Evolutionary conservation across 805 yeast genomes (phyloP).

Genomic region (Wickerhamomyces bovis): DNA sequence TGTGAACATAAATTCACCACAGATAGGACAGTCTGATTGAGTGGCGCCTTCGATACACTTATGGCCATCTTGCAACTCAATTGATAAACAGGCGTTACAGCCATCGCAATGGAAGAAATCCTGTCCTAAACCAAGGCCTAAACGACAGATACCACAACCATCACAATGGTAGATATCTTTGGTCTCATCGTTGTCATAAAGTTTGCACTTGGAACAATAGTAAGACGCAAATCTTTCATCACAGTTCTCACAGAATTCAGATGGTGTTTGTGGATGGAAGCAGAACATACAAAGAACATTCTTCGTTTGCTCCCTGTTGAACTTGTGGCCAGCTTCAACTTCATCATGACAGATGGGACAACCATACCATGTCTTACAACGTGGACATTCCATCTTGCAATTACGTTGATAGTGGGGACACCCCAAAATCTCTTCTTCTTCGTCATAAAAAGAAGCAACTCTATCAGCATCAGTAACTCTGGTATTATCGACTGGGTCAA

Average conservation of each 20-base stretch:
- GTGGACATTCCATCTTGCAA: conserved; percentile 77
- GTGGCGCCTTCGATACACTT: conserved; percentile 83
- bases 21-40: conserved; percentile 87
- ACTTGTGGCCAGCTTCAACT: conserved; percentile 46
- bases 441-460: conserved; percentile 41
- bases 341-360: conserved; percentile 86
- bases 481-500: conserved; percentile 21
- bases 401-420: conserved; percentile 80
- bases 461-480: conserved; percentile 41
- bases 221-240: conserved; percentile 63
- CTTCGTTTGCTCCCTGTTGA: conserved; percentile 51
- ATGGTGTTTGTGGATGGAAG: conserved; percentile 66
- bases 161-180: conserved; percentile 89
- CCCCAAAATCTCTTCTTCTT: conserved; percentile 47
- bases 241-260: conserved; percentile 64
- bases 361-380: conserved; percentile 67
- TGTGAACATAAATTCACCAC: conserved; percentile 86
- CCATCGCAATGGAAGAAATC: conserved; percentile 89
- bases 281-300: conserved; percentile 82
- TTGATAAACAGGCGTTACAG: conserved; percentile 84
- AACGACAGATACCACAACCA: conserved; percentile 86
- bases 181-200: conserved; percentile 75
- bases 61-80: conserved; percentile 71
- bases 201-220: conserved; percentile 69
- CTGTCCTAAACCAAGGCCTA: conserved; percentile 82